Evolutionary conservation across 1,284 basidiomycete genomes (phyloP), one percentile per base, ranked within the genome.

Genomic region (Cryptococcus hybrid): DNA sequence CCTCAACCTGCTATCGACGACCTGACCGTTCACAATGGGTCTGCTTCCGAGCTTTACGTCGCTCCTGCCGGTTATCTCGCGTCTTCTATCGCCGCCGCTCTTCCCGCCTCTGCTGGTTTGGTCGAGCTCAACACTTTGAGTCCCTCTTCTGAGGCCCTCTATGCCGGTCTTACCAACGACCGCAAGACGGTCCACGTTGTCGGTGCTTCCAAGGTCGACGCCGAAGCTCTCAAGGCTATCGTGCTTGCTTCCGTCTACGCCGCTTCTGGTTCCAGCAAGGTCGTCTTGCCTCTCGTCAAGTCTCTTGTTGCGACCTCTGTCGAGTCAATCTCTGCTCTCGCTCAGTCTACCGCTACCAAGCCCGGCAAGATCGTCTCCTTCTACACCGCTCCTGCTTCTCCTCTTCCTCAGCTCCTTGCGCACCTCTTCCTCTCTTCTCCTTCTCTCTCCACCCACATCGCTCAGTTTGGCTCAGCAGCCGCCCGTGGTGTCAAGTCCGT

Each of bases 391-490:
- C 67, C 70, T 18, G 51, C 55, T 24, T 68, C 74, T 1, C 76
- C 77, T 61, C 62, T 78, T 13, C 75, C 78, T 45, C 65, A 73
- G 54, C 69, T 78, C 52, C 61, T 78, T 39, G 60, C 73, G 24
- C 75, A 79, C 63, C 68, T 78, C 52, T 79, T 77, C 76, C 68
- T 77, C 54, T 70, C 77, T 7, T 76, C 74, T 15, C 75, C 75
- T 2, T 53, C 71, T 6, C 70, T 79, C 38, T 40, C 57, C 13
- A 74, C 78, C 44, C 64, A 64, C 13, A 59, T 78, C 15, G 73
- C 73, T 38, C 63, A 70, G 47, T 77, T 75, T 61, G 76, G 73
- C 46, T 75, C 75, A 9, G 65, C 70, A 35, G 63, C 71, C n/a
- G 68, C 73, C 49, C 65, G 71, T 52, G 73, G 75, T 51, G 71